Base-by-base conservation (phyloP, 495 filamentous ascomycete genomes). In the Cercophora sp. region DNA sequence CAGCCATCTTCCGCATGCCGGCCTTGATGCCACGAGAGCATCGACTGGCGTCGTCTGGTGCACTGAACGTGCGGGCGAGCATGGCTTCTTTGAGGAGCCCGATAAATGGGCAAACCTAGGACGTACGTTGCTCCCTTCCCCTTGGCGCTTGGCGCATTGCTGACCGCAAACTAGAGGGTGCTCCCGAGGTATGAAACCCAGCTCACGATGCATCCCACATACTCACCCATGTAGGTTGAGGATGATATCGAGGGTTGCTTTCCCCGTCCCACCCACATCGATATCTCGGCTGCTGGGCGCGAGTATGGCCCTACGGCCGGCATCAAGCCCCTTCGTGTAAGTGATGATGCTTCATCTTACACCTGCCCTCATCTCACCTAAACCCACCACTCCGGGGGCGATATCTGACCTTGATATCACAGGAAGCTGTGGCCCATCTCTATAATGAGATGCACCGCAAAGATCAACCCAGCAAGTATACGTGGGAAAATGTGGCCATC, bases 401-500 rank as follows among this genome's bases (percentile, higher is more conserved):
- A n/a, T n/a, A n/a, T n/a, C n/a, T n/a, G n/a, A n/a, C n/a, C n/a
- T n/a, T n/a, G n/a, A n/a, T n/a, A n/a, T n/a, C n/a, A n/a, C n/a
- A n/a, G 44, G 84, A 87, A 53, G 92, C 92, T 11, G 89, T 97
- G n/a, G 92, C 92, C 26, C 79, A 82, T 45, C 79, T 97, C 51
- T 97, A 97, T 76, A 96, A 97, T 62, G 84, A 82, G 63, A 89
- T 95, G 69, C 91, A 96, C 63, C 84, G 92, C 36, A 74, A 91
- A 70, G 88, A 87, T 52, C 91, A 93, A 71, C 73, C 78, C n/a
- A 91, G 86, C 66, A 77, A 95, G 69, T 96, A 97, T 66, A 91
- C 86, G n/a, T 96, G 89, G 86, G 92, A 96, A 73, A 96, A 97
- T 70, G 92, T 96, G n/a, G 91, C 88, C 69, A 94, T 97, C 63